A percentile compares a stretch with the other conserved stretches of the same genome.
Evolutionary conservation across 495 filamentous ascomycete genomes (phyloP).

Genomic region (Clohesyomyces aquaticus): DNA sequence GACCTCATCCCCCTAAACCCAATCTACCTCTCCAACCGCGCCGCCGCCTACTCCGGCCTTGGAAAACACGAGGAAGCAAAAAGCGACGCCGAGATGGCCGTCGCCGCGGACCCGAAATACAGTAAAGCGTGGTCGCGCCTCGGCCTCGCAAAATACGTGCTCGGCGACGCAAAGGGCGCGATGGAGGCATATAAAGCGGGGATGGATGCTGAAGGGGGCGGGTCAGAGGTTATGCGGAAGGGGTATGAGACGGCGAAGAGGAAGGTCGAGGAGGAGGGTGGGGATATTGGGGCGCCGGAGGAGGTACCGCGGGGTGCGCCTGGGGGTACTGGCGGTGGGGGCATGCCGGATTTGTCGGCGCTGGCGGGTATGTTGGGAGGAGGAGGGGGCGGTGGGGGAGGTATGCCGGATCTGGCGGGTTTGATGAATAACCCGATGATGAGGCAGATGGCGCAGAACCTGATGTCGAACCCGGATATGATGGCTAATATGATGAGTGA

Average conservation of each 20-base stretch:
- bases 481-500: constrained; percentile 92
- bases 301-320: constrained; percentile 48
- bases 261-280: constrained; percentile 72
- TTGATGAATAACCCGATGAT: constrained; percentile 99
- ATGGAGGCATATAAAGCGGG: constrained; percentile 95
- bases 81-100: constrained; percentile 85
- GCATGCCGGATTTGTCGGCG: constrained; percentile 73
- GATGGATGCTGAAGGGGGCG: constrained; percentile 92
- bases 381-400: constrained; percentile 68
- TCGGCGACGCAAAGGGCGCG: constrained; percentile 83
- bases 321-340: constrained; percentile 58
- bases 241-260: constrained; percentile 89
- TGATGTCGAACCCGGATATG: constrained; percentile 94
- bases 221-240: constrained; percentile 88
- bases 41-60: constrained; percentile 82
- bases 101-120: constrained; percentile 84
- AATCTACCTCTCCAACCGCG: constrained; percentile 96
- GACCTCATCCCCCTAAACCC: constrained; percentile 80
- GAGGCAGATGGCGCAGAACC: constrained; percentile 88
- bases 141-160: constrained; percentile 84
- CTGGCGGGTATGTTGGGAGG: constrained; percentile 78
- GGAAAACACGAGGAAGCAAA: constrained; percentile 80
- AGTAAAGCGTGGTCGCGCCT: constrained; percentile 95
- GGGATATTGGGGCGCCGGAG: constrained; percentile 55
- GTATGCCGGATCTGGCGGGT: constrained; percentile 80